Base-by-base conservation (phyloP, 352 stramenopile genomes). In the Halophytophthora batemanensis region DNA sequence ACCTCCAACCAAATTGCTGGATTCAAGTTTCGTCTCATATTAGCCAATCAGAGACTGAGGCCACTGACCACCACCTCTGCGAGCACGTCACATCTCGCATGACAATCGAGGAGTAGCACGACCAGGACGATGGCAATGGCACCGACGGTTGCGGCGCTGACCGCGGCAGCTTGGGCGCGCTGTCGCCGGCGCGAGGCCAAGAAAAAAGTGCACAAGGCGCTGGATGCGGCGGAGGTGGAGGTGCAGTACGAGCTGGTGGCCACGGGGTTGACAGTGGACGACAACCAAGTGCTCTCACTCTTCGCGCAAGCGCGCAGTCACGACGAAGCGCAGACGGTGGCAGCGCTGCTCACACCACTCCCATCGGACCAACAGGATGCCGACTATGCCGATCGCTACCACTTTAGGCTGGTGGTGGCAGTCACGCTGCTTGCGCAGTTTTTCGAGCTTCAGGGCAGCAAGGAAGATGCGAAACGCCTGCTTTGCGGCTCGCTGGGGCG, bases 181-280 rank as follows among this genome's bases (percentile, higher is more conserved):
- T 72, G 64, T 59, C 54, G 51, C 41, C 54, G 44, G 17, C 56
- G 54, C 12, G 54, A 60, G 14, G 2, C 37, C 23, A 35, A 50
- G 6, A 50, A 66, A 38, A 13, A 13, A 15, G 35, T 29, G 1
- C 13, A 28, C 6, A 8, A 41, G 18, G 36, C 18, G 17, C 36
- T 63, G 19, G 56, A 54, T 3, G 34, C 51, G 1, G 55, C 50
- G 2, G 54, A 61, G 15, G 22, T 34, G 6, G 74, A 88, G 63
- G 40, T 41, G 15, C 74, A 90, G 66, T 85, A 74, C 38, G 72
- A 81, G 42, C 65, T 82, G 12, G 55, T 85, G 28, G 71, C 74
- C 21, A 64, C 62, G 22, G 74, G 74, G 0, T 38, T 85, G 36
- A 56, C 25, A 38, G 19, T 78, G 35, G 28, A 15, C 17, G 52